These are phyloP conservation scores for Meira miltonrushii DNA, from an alignment of 1,284 basidiomycete genomes.

Conservation along the genomic window DNA sequence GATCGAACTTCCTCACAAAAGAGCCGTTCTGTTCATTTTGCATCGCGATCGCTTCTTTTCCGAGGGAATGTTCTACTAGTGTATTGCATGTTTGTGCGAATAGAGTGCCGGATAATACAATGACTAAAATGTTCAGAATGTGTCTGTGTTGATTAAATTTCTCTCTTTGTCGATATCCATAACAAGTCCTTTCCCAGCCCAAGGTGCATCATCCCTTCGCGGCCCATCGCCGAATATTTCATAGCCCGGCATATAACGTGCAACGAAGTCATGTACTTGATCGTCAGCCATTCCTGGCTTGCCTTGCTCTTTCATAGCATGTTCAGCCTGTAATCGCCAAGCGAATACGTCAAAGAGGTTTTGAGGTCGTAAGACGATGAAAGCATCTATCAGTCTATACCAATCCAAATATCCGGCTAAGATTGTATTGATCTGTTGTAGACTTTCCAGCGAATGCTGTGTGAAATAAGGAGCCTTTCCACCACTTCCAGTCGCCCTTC, in stretches of 20 bases:
- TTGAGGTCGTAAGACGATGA: slow-evolving; percentile 59
- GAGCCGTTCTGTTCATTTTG: slow-evolving; percentile 21
- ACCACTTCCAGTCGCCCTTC: not conserved
- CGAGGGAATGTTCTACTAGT: slow-evolving; percentile 24
- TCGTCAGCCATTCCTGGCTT: slow-evolving; percentile 72
- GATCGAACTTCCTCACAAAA: slow-evolving; percentile 28
- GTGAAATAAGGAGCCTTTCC: slow-evolving; percentile 27
- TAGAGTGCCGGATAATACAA: no score
- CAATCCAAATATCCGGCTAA: slow-evolving; percentile 62
- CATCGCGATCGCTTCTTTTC: slow-evolving; percentile 26
- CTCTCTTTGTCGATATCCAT: not conserved
- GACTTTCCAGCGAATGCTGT: slow-evolving; percentile 54
- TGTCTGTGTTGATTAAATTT: not conserved
- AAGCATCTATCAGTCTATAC: slow-evolving; percentile 66
- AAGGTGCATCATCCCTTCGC: not conserved
- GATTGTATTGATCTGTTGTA: slow-evolving; percentile 63
- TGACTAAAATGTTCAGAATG: not conserved
- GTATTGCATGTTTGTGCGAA: not conserved
- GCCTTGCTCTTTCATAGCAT: slow-evolving; percentile 66
- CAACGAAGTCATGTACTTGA: slow-evolving; percentile 64
- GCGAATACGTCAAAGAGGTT: slow-evolving; percentile 43
- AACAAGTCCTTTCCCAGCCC: slow-evolving; percentile 4
- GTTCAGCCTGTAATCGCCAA: slow-evolving; percentile 82
- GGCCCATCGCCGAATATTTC: slow-evolving; percentile 20
- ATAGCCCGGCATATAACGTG: slow-evolving; percentile 30